A percentile compares a stretch with the other conserved stretches of the same genome.
phyloP scores from a whole-genome alignment of 83 land plant species.

The Thuja plicata region DNA sequence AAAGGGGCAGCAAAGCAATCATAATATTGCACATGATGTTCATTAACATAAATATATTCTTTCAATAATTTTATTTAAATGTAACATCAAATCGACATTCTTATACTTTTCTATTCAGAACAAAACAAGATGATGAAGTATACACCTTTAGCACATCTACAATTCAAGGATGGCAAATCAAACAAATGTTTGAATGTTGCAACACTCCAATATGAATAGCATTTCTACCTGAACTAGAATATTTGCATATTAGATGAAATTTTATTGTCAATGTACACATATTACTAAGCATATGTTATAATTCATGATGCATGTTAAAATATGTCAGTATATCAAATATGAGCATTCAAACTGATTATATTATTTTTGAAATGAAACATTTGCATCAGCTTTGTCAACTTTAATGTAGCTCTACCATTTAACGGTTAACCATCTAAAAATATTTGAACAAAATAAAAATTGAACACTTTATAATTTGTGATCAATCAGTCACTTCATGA shows the following conservation, averaged over 20 bases:
- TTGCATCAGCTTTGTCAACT: not conserved
- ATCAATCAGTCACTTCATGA: not conserved
- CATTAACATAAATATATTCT: not conserved
- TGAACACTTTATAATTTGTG: not conserved
- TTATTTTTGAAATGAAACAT: not conserved
- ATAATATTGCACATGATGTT: not conserved
- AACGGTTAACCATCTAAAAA: not conserved
- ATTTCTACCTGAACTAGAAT: not conserved
- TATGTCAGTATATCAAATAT: not conserved
- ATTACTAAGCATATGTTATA: not conserved
- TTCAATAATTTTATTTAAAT: not conserved
- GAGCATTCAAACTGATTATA: not conserved
- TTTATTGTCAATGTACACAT: not conserved
- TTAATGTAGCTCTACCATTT: not conserved
- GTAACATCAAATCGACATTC: not conserved
- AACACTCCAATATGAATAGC: not conserved
- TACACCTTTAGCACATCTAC: not conserved
- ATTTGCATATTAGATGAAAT: not conserved
- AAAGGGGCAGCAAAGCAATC: not conserved
- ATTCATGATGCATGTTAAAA: conserved; percentile 2
- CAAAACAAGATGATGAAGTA: not conserved
- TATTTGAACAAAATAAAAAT: not conserved
- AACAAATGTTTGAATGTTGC: not conserved
- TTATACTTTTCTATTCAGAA: not conserved
- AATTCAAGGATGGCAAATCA: not conserved